Conservation (phyloP, 257 asterid species). For the Henckelia pumila region DNA sequence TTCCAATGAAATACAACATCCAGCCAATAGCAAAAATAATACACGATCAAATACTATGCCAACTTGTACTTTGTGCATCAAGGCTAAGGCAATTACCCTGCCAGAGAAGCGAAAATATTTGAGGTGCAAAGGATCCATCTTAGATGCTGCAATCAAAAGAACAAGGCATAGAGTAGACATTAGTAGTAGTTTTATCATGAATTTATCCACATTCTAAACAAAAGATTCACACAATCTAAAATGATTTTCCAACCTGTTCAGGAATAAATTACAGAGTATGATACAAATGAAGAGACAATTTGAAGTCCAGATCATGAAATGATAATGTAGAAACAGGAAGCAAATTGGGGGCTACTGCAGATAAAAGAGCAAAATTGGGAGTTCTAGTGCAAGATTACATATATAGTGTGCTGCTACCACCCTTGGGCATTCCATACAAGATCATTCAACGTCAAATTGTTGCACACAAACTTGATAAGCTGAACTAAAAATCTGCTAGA, state of each 20-base stretch:
- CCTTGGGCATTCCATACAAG: neutral
- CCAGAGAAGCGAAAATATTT: constrained; percentile 84
- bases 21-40: constrained; percentile 73
- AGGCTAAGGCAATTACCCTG: constrained; percentile 83
- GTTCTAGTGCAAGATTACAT: neutral
- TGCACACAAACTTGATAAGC: neutral
- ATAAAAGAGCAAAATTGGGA: no score
- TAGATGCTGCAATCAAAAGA: constrained; percentile 66
- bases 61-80: constrained; percentile 90
- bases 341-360: neutral
- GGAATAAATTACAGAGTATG: neutral
- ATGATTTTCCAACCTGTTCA: neutral
- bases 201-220: constrained; percentile 11
- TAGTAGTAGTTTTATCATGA: constrained; percentile 21
- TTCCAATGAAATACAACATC: constrained; percentile 57
- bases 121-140: constrained; percentile 88
- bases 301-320: neutral
- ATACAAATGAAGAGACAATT: neutral
- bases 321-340: neutral
- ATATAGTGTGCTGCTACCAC: neutral
- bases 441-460: neutral
- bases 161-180: constrained; percentile 21
- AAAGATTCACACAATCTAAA: neutral
- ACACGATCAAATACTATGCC: constrained; percentile 90
- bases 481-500: neutral